Evolutionary conservation across 164 flowering plant genomes (phyloP), one percentile per base, ranked within the genome.

Genomic region (Magnolia officinalis): DNA sequence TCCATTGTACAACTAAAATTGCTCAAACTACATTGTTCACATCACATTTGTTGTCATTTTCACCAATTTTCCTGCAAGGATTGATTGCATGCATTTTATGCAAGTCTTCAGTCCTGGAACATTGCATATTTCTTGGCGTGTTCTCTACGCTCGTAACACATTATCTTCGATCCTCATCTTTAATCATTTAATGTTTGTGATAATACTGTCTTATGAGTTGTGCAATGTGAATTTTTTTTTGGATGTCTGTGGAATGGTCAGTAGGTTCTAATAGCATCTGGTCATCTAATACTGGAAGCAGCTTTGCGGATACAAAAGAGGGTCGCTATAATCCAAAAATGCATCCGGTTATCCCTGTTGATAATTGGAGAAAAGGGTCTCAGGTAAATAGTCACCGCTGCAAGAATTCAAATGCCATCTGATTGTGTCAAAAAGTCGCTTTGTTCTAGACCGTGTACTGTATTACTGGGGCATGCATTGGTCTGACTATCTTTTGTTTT

Each of bases 341-440:
- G 99, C 72, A 87, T 83, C 96, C 98, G 20, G 79, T 88, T 70
- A 85, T 96, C 81, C 97, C 97, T 79, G 94, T 88, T 77, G 80
- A 86, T 52, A 88, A 88, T 81, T 96, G 99, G 99, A 92, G 99
- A 81, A 96, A 96, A 87, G 99, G 99, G 72, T 96, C 99, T 82
- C 99, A 96, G 97, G 99, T 96, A 84, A 79, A 21, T 26, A 74
- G 6, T 1, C 45, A 21, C 24, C 29, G 49, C 26, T 55, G 37
- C n/a, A 3, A 50, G 75, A 58, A 21, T 58, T 58, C 59, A 55
- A 26, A 14, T 72, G 66, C 45, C 21, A 23, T 18, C 37, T 21
- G 31, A 72, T n/a, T 70, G 59, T 76, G 11, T 5, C 49, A 23
- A 4, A 18, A 61, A 23, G 2, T 45, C 50, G 23, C 20, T 20